phyloP scores from a whole-genome alignment of 768 basidiomycete species.

The Cubamyces lactineus region DNA sequence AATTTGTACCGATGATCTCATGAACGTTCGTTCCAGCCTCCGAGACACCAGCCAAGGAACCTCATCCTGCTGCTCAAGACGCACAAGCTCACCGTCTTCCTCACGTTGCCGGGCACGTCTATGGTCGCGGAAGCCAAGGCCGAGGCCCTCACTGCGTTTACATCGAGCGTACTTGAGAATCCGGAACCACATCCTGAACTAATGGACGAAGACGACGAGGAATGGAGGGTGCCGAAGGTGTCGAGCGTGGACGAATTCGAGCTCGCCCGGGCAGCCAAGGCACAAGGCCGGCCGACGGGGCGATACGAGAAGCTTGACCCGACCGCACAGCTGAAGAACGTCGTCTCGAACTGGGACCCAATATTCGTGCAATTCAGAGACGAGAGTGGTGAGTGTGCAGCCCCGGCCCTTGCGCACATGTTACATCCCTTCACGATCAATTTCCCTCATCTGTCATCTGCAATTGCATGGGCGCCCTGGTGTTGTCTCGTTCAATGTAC shows the following conservation, averaged over 20 bases:
- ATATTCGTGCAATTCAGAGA: slow-evolving; percentile 72
- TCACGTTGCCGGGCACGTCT: slow-evolving; percentile 56
- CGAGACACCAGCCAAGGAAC: slow-evolving; percentile 58
- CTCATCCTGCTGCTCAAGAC: slow-evolving; percentile 75
- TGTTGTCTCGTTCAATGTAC: slow-evolving; percentile 1
- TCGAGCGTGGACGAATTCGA: slow-evolving; percentile 57
- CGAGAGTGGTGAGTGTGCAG: slow-evolving; percentile 53
- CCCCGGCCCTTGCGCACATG: not conserved
- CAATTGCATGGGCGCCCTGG: not conserved
- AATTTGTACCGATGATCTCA: not conserved
- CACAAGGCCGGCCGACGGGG: slow-evolving; percentile 51
- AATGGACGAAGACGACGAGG: slow-evolving; percentile 29
- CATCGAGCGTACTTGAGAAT: slow-evolving; percentile 46
- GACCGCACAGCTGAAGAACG: slow-evolving; percentile 49
- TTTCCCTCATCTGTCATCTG: not conserved
- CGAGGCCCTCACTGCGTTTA: slow-evolving; percentile 64
- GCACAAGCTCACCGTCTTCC: slow-evolving; percentile 68
- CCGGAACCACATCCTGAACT: slow-evolving; percentile 22
- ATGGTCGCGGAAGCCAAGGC: slow-evolving; percentile 63
- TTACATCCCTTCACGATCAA: slow-evolving; percentile 15
- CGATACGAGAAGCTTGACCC: slow-evolving; percentile 57
- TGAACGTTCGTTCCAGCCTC: slow-evolving; percentile 41
- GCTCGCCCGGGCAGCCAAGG: slow-evolving; percentile 56
- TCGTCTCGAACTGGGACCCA: slow-evolving; percentile 65
- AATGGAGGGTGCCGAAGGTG: slow-evolving; percentile 43